These are phyloP conservation scores for Cutaneotrichosporon daszewskae DNA, from an alignment of 1,284 basidiomycete species.

Conservation along the genomic window DNA sequence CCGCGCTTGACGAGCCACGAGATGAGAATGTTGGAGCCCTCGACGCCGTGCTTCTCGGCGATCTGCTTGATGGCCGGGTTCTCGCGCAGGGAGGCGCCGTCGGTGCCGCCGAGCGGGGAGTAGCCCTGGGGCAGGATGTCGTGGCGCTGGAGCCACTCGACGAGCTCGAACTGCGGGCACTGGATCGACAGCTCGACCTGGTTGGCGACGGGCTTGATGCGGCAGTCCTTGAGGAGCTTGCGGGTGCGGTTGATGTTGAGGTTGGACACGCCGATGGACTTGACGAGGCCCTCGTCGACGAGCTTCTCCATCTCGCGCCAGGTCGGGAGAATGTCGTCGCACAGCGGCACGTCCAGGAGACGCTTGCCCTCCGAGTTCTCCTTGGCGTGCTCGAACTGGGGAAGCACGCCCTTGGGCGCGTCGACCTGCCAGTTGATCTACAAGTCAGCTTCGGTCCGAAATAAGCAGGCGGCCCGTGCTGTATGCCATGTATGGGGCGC, in stretches of 20 bases:
- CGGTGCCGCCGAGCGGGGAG: slow-evolving; percentile 67
- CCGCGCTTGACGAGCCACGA: slow-evolving; percentile 76
- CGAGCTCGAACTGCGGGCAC: slow-evolving; percentile 74
- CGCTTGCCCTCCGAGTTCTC: slow-evolving; percentile 48
- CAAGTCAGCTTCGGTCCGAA: slow-evolving; percentile 1
- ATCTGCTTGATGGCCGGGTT: slow-evolving; percentile 56
- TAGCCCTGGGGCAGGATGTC: slow-evolving; percentile 67
- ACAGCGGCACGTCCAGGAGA: slow-evolving; percentile 58
- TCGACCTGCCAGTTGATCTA: slow-evolving; percentile 44
- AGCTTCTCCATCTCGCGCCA: slow-evolving; percentile 57
- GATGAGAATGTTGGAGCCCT: slow-evolving; percentile 70
- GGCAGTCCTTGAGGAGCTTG: slow-evolving; percentile 57
- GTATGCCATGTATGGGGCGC: too few relatives aligned
- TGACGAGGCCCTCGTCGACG: slow-evolving; percentile 53
- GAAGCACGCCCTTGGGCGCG: slow-evolving; percentile 32
- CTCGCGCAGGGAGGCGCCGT: slow-evolving; percentile 63
- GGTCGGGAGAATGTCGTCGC: slow-evolving; percentile 63
- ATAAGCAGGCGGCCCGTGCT: too few relatives aligned
- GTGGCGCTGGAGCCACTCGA: slow-evolving; percentile 58
- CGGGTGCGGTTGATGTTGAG: slow-evolving; percentile 65
- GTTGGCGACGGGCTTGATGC: slow-evolving; percentile 58
- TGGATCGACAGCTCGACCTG: slow-evolving; percentile 76
- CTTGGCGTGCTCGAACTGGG: slow-evolving; percentile 29
- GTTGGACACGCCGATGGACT: slow-evolving; percentile 63
- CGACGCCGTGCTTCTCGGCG: slow-evolving; percentile 61